These are phyloP conservation scores for Aquilaria agallochum DNA, from an alignment of 441 rosid species.

Conservation along the genomic window DNA sequence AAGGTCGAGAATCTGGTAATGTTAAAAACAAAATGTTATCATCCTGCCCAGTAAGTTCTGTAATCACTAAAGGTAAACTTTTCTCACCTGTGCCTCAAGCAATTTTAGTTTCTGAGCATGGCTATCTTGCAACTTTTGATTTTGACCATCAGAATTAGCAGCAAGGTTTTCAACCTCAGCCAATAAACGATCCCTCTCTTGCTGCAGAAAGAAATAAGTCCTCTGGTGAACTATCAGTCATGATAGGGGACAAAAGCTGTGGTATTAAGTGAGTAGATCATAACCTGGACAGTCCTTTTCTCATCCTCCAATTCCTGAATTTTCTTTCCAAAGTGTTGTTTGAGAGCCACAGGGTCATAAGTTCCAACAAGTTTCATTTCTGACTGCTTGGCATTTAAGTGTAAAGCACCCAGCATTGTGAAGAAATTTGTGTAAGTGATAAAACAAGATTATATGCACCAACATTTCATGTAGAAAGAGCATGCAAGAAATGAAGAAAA, in stretches of 20 bases:
- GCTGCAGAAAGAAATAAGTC: conserved; percentile 42
- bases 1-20: conserved; percentile 72
- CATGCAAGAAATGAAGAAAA: too few relatives aligned
- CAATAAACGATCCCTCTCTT: conserved; percentile 84
- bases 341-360: conserved; percentile 62
- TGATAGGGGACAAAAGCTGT: conserved; percentile 7
- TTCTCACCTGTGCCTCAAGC: conserved; percentile 79
- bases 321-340: conserved; percentile 97
- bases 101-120: conserved; percentile 83
- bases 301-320: conserved; percentile 89
- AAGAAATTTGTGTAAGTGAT: too few relatives aligned
- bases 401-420: too few relatives aligned
- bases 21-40: neutral
- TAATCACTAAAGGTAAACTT: conserved; percentile 10
- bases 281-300: conserved; percentile 88
- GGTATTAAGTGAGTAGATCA: conserved; percentile 9
- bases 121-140: conserved; percentile 76
- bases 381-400: conserved; percentile 47
- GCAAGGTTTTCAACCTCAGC: conserved; percentile 90
- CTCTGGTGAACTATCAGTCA: conserved; percentile 7
- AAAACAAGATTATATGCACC: conserved; percentile 5
- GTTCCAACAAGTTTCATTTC: conserved; percentile 94
- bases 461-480: neutral
- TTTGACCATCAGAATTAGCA: conserved; percentile 76
- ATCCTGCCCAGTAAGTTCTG: neutral